Evolutionary conservation across 2,329 filamentous ascomycete genomes (phyloP).

Genomic region (Neonectria hederae): DNA sequence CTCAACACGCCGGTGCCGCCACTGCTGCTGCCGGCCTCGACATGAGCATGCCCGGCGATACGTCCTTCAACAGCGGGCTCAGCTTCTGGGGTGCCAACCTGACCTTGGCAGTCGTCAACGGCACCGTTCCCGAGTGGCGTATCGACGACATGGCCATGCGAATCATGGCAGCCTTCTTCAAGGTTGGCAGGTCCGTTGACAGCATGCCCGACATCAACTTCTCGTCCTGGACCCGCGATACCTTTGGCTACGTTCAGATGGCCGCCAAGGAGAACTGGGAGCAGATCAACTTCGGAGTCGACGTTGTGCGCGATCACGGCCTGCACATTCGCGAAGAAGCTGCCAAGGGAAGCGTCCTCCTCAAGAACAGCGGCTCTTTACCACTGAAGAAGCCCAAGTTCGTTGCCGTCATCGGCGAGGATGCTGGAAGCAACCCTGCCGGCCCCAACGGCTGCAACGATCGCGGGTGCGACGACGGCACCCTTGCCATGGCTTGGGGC

Average conservation of each 20-base stretch:
- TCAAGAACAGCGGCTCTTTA: slow-evolving; percentile 84
- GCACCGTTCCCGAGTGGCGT: slow-evolving; percentile 86
- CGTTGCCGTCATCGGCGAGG: slow-evolving; percentile 81
- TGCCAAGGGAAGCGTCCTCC: slow-evolving; percentile 82
- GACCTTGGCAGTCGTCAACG: slow-evolving; percentile 87
- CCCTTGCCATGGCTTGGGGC: slow-evolving; percentile 81
- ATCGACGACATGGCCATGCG: slow-evolving; percentile 92
- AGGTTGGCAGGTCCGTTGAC: slow-evolving; percentile 65
- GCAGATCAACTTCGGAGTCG: slow-evolving; percentile 81
- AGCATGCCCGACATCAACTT: slow-evolving; percentile 75
- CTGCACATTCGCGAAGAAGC: slow-evolving; percentile 78
- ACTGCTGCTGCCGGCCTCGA: slow-evolving; percentile 79
- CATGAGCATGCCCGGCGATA: slow-evolving; percentile 91
- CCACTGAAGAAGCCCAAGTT: slow-evolving; percentile 83
- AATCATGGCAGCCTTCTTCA: slow-evolving; percentile 77
- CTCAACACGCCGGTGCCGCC: slow-evolving; percentile 74
- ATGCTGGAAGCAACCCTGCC: slow-evolving; percentile 77
- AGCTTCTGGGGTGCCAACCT: slow-evolving; percentile 89
- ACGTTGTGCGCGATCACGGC: slow-evolving; percentile 82
- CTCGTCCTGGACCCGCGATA: slow-evolving; percentile 84
- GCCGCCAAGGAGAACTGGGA: slow-evolving; percentile 69
- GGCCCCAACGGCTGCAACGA: slow-evolving; percentile 85
- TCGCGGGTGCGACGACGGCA: slow-evolving; percentile 68
- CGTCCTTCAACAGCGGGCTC: slow-evolving; percentile 74
- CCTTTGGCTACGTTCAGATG: slow-evolving; percentile 74